A percentile compares a stretch with the other conserved stretches of the same genome.
Evolutionary conservation across 768 basidiomycete genomes (phyloP).

Genomic region (Tricholoma terreum): DNA sequence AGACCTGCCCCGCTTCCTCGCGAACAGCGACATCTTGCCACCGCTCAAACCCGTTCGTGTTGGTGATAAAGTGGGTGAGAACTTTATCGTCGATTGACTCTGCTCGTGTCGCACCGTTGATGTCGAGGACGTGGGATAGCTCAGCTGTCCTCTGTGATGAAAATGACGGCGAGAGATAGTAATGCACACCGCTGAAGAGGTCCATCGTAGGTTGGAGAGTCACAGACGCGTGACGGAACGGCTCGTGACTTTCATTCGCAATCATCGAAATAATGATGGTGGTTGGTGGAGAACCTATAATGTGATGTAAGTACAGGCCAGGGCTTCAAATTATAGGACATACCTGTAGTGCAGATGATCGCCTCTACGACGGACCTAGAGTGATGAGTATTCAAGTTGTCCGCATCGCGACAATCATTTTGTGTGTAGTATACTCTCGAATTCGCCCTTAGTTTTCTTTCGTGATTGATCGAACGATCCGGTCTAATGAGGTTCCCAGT

Average conservation of each 20-base stretch:
- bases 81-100: slow-evolving; percentile 30
- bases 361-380: slow-evolving; percentile 92
- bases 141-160: slow-evolving; percentile 38
- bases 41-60: slow-evolving; percentile 54
- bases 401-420: slow-evolving; percentile 99
- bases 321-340: too few species aligned
- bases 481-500: slow-evolving; percentile 33
- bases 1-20: slow-evolving; percentile 22
- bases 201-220: slow-evolving; percentile 8
- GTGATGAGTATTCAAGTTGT: slow-evolving; percentile 97
- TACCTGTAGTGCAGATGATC: too few species aligned
- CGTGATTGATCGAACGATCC: slow-evolving; percentile 4
- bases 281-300: too few species aligned
- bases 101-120: slow-evolving; percentile 46
- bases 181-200: slow-evolving; percentile 41
- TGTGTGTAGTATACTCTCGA: slow-evolving; percentile 51
- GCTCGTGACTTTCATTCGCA: neutral
- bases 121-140: slow-evolving; percentile 45
- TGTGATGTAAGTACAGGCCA: too few species aligned
- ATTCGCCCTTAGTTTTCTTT: slow-evolving; percentile 19
- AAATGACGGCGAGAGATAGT: slow-evolving; percentile 50
- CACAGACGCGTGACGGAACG: neutral
- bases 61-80: slow-evolving; percentile 55
- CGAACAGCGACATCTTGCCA: slow-evolving; percentile 38
- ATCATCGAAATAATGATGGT: too few species aligned